phyloP scores from a whole-genome alignment of 306 rosid genomes.

The Quercus suber region DNA sequence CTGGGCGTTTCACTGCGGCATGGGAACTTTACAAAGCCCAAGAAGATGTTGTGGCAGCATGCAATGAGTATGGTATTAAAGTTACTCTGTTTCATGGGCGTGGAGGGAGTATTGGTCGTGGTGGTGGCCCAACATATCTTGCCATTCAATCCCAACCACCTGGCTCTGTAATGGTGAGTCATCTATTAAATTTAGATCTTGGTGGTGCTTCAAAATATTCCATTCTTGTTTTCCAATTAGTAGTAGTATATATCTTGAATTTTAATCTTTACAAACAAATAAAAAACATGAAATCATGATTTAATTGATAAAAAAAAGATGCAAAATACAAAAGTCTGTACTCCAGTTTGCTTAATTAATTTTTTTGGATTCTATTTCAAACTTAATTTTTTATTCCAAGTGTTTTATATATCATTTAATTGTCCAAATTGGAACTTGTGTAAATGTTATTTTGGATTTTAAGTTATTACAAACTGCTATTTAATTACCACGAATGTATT shows the following conservation, averaged over 20 bases:
- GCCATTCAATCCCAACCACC: constrained; percentile 99
- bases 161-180: constrained; percentile 89
- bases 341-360: not conserved
- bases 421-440: constrained; percentile 14
- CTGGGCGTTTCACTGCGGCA: constrained; percentile 92
- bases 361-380: not conserved
- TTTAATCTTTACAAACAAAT: not conserved
- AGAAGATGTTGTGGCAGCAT: constrained; percentile 93
- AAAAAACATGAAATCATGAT: not conserved
- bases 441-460: constrained; percentile 1
- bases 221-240: not conserved
- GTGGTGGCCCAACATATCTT: constrained; percentile 94
- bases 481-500: not conserved
- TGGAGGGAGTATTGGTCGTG: constrained; percentile 97
- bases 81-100: constrained; percentile 93
- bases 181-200: constrained; percentile 9
- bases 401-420: constrained; percentile 8
- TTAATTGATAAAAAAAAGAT: no score
- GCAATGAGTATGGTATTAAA: constrained; percentile 83
- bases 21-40: constrained; percentile 99
- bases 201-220: constrained; percentile 2
- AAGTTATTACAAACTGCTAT: not conserved
- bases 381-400: not conserved
- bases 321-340: not conserved
- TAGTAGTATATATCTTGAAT: not conserved